Percentiles rank a stretch among this genome's conserved stretches.
These are phyloP conservation scores for Candida coquimbonensis DNA, from an alignment of 805 yeast species.

Conservation along the genomic window DNA sequence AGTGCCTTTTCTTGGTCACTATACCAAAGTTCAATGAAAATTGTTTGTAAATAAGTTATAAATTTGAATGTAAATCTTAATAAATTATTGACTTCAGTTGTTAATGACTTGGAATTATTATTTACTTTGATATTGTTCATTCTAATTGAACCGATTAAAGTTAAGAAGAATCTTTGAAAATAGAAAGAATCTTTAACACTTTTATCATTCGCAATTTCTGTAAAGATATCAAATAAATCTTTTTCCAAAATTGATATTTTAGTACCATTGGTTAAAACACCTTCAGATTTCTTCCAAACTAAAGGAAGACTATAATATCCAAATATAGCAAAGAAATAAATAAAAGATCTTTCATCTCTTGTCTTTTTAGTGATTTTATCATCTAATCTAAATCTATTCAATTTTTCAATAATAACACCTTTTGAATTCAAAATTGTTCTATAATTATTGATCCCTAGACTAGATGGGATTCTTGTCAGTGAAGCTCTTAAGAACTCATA, in stretches of 20 bases:
- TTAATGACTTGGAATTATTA: constrained; percentile 1
- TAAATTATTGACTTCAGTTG: constrained; percentile 16
- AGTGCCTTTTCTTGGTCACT: constrained; percentile 8
- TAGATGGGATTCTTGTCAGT: constrained; percentile 33
- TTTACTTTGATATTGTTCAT: constrained; percentile 21
- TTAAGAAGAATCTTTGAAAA: constrained; percentile 28
- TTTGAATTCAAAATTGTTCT: constrained; percentile 27
- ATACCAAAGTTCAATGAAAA: constrained; percentile 26
- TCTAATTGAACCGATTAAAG: constrained; percentile 32
- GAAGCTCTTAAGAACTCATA: constrained; percentile 41
- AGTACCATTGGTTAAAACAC: constrained; percentile 25
- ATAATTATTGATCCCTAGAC: constrained; percentile 32
- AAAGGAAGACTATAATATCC: constrained; percentile 39
- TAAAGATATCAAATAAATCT: constrained; percentile 25
- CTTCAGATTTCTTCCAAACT: constrained; percentile 27
- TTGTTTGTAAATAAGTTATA: constrained; percentile 28
- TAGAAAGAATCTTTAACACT: constrained; percentile 7
- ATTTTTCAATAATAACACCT: constrained; percentile 22
- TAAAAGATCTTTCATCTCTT: constrained; percentile 11
- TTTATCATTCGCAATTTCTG: constrained; percentile 9
- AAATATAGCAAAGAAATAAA: constrained; percentile 29
- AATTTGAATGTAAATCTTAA: constrained; percentile 36
- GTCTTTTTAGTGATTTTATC: constrained; percentile 7
- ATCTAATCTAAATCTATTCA: constrained; percentile 20
- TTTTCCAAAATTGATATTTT: constrained; percentile 24